Conservation (phyloP, 805 yeast species). For the Zygotorulaspora florentina region DNA sequence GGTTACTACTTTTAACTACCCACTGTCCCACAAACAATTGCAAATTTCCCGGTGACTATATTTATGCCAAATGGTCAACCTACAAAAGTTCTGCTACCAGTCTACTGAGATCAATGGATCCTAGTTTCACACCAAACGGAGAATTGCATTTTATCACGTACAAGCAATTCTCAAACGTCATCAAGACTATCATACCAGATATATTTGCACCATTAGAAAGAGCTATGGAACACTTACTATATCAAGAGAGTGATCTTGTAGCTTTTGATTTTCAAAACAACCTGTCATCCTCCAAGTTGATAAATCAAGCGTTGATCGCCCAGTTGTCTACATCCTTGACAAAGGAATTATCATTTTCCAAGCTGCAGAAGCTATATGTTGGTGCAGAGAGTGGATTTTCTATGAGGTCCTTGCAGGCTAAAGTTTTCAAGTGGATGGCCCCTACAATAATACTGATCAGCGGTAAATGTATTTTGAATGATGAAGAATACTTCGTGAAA, state of each 20-base stretch:
- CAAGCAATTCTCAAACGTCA: constrained; percentile 33
- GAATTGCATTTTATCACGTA: constrained; percentile 23
- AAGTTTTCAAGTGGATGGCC: constrained; percentile 84
- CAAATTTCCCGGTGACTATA: constrained; percentile 22
- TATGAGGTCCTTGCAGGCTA: constrained; percentile 78
- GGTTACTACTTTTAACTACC: constrained; percentile 45
- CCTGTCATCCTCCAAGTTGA: constrained; percentile 15
- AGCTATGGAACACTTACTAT: constrained; percentile 44
- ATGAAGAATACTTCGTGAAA: constrained; percentile 24
- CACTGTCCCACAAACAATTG: constrained; percentile 37
- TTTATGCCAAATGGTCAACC: constrained; percentile 37
- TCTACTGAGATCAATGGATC: constrained; percentile 48
- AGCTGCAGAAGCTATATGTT: constrained; percentile 57
- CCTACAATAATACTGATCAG: constrained; percentile 69
- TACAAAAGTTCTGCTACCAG: constrained; percentile 44
- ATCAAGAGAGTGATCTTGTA: constrained; percentile 25
- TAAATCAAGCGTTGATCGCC: constrained; percentile 36
- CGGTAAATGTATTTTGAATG: constrained; percentile 50
- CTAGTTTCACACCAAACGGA: constrained; percentile 31
- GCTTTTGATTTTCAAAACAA: constrained; percentile 3
- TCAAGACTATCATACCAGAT: constrained; percentile 40
- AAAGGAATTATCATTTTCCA: constrained; percentile 41
- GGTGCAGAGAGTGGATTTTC: constrained; percentile 79
- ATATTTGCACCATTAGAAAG: constrained; percentile 43
- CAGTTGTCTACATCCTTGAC: constrained; percentile 42